Percentiles rank a stretch among this genome's conserved stretches.
Conservation (phyloP, 148 eudicot genomes). For the Agrostemma githago region DNA sequence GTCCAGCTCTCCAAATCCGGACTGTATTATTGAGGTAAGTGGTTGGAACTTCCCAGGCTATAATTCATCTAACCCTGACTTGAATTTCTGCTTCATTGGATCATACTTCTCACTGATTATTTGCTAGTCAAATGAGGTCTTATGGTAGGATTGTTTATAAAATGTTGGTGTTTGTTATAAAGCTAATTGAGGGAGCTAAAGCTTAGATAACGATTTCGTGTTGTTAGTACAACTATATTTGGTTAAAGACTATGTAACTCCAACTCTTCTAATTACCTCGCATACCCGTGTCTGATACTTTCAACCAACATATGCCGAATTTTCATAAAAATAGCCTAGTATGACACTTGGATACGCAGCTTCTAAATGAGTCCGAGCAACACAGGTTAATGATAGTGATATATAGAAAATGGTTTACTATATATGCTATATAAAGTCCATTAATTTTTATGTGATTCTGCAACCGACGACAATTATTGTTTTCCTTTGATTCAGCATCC, state of each 20-base stretch:
- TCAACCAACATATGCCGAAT: too few species aligned
- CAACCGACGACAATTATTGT: conserved; percentile 10
- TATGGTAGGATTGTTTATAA: background rate
- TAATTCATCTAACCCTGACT: background rate
- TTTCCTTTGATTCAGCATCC: conserved; percentile 56
- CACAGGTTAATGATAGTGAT: background rate
- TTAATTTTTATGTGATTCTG: background rate
- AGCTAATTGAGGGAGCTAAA: background rate
- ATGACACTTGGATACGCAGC: too few species aligned
- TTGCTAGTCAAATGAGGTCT: background rate
- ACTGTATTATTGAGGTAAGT: conserved; percentile 88
- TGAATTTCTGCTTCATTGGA: background rate
- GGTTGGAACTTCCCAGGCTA: background rate
- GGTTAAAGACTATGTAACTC: too few species aligned
- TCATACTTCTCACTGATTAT: background rate
- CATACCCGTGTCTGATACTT: too few species aligned
- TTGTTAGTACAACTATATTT: background rate
- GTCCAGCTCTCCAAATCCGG: conserved; percentile 98
- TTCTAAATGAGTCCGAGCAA: too few species aligned
- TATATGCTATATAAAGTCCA: background rate
- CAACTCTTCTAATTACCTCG: too few species aligned
- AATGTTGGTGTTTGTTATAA: background rate
- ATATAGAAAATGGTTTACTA: background rate
- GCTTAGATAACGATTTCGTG: background rate
- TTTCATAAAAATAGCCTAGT: too few species aligned